Evolutionary conservation across 2,329 filamentous ascomycete genomes (phyloP).

Genomic region (Sporothrix protearum): DNA sequence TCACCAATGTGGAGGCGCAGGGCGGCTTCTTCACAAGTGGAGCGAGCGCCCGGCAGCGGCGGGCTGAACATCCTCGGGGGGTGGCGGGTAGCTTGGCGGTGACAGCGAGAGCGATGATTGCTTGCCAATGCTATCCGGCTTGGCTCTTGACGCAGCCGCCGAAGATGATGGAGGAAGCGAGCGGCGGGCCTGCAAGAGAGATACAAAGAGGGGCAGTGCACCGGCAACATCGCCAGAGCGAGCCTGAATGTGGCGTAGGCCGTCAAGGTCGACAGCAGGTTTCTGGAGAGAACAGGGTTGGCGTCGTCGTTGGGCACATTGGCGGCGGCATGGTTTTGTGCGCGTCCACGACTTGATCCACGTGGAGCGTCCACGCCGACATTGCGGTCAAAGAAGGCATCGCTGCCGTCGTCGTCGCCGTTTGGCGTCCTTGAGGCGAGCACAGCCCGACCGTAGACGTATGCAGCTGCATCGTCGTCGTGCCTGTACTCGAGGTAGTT

Average conservation of each 20-base stretch:
- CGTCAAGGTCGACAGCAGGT: slow-evolving; percentile 71
- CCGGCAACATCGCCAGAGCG: slow-evolving; percentile 60
- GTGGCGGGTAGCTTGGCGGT: slow-evolving; percentile 56
- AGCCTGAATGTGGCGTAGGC: slow-evolving; percentile 76
- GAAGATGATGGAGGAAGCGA: slow-evolving; percentile 43
- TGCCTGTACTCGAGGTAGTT: slow-evolving; percentile 81
- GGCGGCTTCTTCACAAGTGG: slow-evolving; percentile 79
- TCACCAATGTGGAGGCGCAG: slow-evolving; percentile 90
- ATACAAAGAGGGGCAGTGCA: slow-evolving; percentile 81
- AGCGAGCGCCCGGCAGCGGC: slow-evolving; percentile 59
- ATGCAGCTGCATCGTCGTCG: slow-evolving; percentile 26
- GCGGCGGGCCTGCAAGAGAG: slow-evolving; percentile 74
- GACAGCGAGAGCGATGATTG: slow-evolving; percentile 13
- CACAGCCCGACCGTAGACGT: slow-evolving; percentile 25
- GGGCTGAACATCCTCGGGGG: slow-evolving; percentile 65
- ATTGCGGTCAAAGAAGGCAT: slow-evolving; percentile 14
- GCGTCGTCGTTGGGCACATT: slow-evolving; percentile 33
- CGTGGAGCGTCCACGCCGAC: background rate
- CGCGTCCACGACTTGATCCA: slow-evolving; percentile 26
- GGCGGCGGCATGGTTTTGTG: slow-evolving; percentile 50
- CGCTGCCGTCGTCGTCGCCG: background rate
- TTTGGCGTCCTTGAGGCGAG: slow-evolving; percentile 5
- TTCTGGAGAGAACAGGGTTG: slow-evolving; percentile 52
- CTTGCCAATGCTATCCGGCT: background rate
- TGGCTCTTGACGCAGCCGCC: background rate